Base-by-base conservation (phyloP, 1,284 basidiomycete species). In the Fistulinella cinereoalba region DNA sequence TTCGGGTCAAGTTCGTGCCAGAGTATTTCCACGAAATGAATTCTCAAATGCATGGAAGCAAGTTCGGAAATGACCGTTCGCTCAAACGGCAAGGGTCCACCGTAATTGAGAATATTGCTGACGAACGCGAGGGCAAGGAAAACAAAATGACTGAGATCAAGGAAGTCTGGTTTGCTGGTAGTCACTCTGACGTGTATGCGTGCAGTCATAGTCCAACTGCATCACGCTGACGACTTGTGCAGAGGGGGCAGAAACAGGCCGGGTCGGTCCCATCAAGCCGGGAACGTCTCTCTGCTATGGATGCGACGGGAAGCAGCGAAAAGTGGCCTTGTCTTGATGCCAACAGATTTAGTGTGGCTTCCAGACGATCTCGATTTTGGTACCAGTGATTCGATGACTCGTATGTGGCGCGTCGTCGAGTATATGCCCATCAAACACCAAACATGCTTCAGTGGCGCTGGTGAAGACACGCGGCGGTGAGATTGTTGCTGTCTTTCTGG, bases 1-100 rank as follows among this genome's bases (percentile, higher is more conserved):
- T 58, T 29, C 66, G 69, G 2, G 67, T 67, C 23, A 67, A 67
- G 41, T 70, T 67, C 49, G 55, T 65, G 37, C 67, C 69, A 1
- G 70, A 71, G 43, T 64, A 64, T 23, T 54, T 50, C 40, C 43
- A 37, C 15, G 52, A 54, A 23, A 53, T 50, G 52, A 53, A 51
- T n/a, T 50, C 52, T 21, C 33, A 33, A 11, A 16, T 11, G 13
- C 12, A 31, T 15, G 29, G n/a, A 11, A 13, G 11, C 10, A 33
- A 33, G 32, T 33, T 7, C 12, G n/a, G n/a, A 31, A 9, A 15
- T 15, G 10, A 15, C 25, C 5, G 29, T 31, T 6, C 12, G n/a
- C 13, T 6, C 6, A 13, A 13, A 9, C 11, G n/a, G 25, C 6
- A 27, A 11, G 7, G 6, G 25, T 27, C 25, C 25, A 27, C 25